A percentile compares a stretch with the other conserved stretches of the same genome.
These are phyloP conservation scores for Tilletia setariae DNA, from an alignment of 1,284 basidiomycete genomes.

Conservation along the genomic window DNA sequence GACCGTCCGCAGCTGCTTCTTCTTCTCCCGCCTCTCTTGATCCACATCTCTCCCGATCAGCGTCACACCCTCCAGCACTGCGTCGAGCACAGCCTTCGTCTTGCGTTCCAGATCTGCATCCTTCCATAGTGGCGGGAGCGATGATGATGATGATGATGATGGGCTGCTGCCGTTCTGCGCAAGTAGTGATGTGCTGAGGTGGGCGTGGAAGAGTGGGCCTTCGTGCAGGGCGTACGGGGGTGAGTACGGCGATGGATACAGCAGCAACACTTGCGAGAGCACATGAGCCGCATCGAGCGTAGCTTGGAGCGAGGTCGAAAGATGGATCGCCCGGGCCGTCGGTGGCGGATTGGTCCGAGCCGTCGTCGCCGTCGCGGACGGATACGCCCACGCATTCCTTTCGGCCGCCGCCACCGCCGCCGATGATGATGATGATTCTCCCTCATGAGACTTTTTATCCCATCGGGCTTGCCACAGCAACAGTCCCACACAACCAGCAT, in stretches of 20 bases:
- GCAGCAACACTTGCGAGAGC: background rate
- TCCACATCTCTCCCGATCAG: slow-evolving; percentile 17
- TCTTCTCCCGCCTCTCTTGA: slow-evolving; percentile 15
- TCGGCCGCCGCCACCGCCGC: background rate
- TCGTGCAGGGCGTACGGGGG: slow-evolving; percentile 12
- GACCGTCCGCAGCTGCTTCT: background rate
- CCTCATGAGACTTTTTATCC: background rate
- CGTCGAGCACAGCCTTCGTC: background rate
- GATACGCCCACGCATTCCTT: background rate
- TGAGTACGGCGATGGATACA: background rate
- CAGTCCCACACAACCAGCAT: background rate
- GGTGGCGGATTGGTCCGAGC: background rate
- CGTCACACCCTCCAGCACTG: slow-evolving; percentile 1
- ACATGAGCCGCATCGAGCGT: background rate
- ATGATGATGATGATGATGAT: background rate
- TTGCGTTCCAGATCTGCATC: background rate
- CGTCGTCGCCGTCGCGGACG: background rate
- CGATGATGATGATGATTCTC: background rate
- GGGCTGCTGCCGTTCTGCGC: no score
- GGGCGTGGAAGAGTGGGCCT: slow-evolving; percentile 13
- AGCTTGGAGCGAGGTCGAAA: background rate
- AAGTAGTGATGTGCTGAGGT: background rate
- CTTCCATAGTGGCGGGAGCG: background rate
- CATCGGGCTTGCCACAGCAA: background rate
- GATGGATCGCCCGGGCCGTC: background rate